A percentile compares a stretch with the other conserved stretches of the same genome.
Conservation (phyloP, 306 rosid genomes). For the Casuarina equisetifolia region DNA sequence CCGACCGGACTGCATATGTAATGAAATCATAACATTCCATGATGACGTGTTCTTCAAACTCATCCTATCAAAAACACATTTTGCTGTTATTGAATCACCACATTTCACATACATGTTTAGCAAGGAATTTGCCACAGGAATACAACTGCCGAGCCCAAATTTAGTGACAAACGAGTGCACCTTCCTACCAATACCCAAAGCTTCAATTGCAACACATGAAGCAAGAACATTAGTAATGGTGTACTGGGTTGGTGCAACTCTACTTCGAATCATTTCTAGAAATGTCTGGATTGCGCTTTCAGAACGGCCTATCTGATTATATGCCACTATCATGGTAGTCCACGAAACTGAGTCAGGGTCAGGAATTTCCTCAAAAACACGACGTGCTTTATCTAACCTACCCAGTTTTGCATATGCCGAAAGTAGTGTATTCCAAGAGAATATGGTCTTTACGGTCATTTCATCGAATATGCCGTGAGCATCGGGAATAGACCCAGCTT, state of each 20-base stretch:
- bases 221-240: constrained; percentile 71
- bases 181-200: constrained; percentile 61
- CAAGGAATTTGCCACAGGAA: constrained; percentile 66
- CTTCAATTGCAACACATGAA: constrained; percentile 59
- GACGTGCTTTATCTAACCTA: constrained; percentile 47
- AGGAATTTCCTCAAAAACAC: constrained; percentile 59
- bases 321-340: constrained; percentile 75
- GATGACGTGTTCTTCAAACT: constrained; percentile 54
- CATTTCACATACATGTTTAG: constrained; percentile 89
- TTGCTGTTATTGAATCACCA: constrained; percentile 58
- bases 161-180: constrained; percentile 66
- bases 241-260: constrained; percentile 54
- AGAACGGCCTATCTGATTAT: constrained; percentile 60
- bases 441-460: constrained; percentile 54
- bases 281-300: constrained; percentile 49
- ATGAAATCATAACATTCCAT: constrained; percentile 73
- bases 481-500: constrained; percentile 42
- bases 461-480: constrained; percentile 67
- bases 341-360: constrained; percentile 83
- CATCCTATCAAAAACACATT: constrained; percentile 65
- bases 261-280: constrained; percentile 50
- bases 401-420: constrained; percentile 70
- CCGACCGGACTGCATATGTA: constrained; percentile 62
- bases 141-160: constrained; percentile 51
- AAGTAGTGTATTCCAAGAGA: constrained; percentile 78